Evolutionary conservation across 202 grass and related monocot species (phyloP), one percentile per base, ranked within the genome.

Genomic region (Schoenoplectus tabernaemontani): DNA sequence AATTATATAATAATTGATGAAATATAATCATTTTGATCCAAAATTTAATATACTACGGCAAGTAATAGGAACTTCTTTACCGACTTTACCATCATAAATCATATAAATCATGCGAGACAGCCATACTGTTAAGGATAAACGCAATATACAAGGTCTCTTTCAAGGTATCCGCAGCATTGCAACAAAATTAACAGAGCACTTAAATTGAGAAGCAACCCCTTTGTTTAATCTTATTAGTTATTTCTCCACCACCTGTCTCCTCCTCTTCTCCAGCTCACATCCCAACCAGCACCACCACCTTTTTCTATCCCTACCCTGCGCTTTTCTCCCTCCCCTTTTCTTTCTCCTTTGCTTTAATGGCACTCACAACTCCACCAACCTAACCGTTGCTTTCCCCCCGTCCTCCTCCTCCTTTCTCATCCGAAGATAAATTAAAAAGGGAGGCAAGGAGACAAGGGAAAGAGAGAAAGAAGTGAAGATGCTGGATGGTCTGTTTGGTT

Each of bases 401-500:
- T 65, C 41, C 22, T n/a, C 63, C 13, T 32, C 20, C 28, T 83
- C 78, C 43, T 36, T 64, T 26, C 30, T n/a, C 32, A 32, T n/a
- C 39, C 51, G 41, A 75, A 28, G 2, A 34, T 65, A 81, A 77
- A 42, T 16, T 28, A 19, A 26, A 67, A 53, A 54, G 19, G 19
- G 20, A 58, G 37, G 24, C 59, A 24, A 34, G 69, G 65, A 84
- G 74, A 54, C 41, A 64, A 46, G 50, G 60, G 23, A 43, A 32
- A 78, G 51, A 20, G 60, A 38, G 61, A 28, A 51, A 59, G 46
- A 68, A 28, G 33, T 1, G 54, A 86, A 85, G 82, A 99, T 99
- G 96, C 87, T 99, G 34, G 88, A 87, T 24, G 64, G 81, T 79
- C 39, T 98, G 68, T 87, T 98, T 23, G 86, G 89, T 81, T 87